These are phyloP conservation scores for Prunus yedoensis DNA, from an alignment of 331 rosid genomes.

Conservation along the genomic window DNA sequence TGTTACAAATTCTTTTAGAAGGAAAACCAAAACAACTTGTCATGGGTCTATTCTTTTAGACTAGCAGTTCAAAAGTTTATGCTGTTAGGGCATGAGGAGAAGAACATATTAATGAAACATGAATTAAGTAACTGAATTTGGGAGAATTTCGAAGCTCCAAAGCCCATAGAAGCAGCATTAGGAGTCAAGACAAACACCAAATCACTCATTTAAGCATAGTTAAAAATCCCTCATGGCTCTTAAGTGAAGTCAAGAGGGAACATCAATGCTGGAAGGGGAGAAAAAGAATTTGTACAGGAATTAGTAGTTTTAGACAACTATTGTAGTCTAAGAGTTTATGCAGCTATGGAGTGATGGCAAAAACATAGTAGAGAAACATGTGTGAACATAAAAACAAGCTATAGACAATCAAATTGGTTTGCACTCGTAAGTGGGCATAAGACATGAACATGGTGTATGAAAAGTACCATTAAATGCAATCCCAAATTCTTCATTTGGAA, in stretches of 20 bases:
- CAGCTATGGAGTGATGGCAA: too few species aligned
- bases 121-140: background rate
- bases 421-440: too few species aligned
- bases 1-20: too few species aligned
- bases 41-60: background rate
- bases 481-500: conserved; percentile 81
- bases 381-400: background rate
- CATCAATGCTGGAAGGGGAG: background rate
- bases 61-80: too few species aligned
- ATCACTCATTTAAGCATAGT: background rate
- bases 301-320: background rate
- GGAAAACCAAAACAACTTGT: too few species aligned
- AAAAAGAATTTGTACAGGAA: background rate
- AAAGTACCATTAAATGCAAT: conserved; percentile 77
- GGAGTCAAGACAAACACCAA: conserved; percentile 9
- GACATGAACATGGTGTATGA: background rate
- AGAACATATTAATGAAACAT: background rate
- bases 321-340: background rate
- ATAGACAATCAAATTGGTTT: background rate
- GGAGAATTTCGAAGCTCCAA: conserved; percentile 3
- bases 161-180: background rate
- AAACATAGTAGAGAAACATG: background rate
- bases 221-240: background rate
- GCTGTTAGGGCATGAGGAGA: too few species aligned
- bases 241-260: conserved; percentile 3